These are phyloP conservation scores for Pholiota adiposa DNA, from an alignment of 1,284 basidiomycete species.

Conservation along the genomic window DNA sequence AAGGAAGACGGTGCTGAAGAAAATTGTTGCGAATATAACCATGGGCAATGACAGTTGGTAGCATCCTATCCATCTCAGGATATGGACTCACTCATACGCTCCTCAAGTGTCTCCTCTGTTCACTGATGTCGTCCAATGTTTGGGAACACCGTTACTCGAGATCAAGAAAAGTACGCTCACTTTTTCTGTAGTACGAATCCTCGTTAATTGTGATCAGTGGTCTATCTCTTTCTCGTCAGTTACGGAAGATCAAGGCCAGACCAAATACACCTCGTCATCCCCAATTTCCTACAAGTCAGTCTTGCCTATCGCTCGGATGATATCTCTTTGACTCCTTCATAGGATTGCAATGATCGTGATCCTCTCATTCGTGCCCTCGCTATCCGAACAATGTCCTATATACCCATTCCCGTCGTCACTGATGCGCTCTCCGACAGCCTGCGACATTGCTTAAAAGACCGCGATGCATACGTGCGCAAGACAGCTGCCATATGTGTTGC, in stretches of 20 bases:
- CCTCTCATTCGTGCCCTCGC: slow-evolving; percentile 92
- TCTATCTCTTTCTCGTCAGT: slow-evolving; percentile 91
- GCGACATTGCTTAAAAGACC: slow-evolving; percentile 86
- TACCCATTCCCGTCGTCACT: slow-evolving; percentile 82
- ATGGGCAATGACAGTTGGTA: slow-evolving; percentile 93
- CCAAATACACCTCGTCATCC: slow-evolving; percentile 86
- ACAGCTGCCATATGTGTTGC: slow-evolving; percentile 94
- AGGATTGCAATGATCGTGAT: slow-evolving; percentile 93
- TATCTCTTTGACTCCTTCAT: neutral
- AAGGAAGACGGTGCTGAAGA: slow-evolving; percentile 91
- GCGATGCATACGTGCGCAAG: slow-evolving; percentile 95
- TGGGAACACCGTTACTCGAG: slow-evolving; percentile 89
- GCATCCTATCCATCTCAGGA: slow-evolving; percentile 29
- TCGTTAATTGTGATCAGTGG: slow-evolving; percentile 61
- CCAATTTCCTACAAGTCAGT: slow-evolving; percentile 84
- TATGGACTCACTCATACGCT: slow-evolving; percentile 27
- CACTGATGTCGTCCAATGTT: slow-evolving; percentile 86
- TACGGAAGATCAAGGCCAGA: slow-evolving; percentile 90
- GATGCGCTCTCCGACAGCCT: slow-evolving; percentile 85
- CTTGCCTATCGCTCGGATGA: neutral
- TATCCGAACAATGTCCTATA: slow-evolving; percentile 96
- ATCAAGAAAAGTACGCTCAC: slow-evolving; percentile 93
- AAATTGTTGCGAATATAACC: slow-evolving; percentile 94
- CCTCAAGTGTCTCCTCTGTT: slow-evolving; percentile 89
- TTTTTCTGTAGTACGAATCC: neutral